phyloP scores from a whole-genome alignment of 1,284 basidiomycete genomes.

The Ustilago hordei region DNA sequence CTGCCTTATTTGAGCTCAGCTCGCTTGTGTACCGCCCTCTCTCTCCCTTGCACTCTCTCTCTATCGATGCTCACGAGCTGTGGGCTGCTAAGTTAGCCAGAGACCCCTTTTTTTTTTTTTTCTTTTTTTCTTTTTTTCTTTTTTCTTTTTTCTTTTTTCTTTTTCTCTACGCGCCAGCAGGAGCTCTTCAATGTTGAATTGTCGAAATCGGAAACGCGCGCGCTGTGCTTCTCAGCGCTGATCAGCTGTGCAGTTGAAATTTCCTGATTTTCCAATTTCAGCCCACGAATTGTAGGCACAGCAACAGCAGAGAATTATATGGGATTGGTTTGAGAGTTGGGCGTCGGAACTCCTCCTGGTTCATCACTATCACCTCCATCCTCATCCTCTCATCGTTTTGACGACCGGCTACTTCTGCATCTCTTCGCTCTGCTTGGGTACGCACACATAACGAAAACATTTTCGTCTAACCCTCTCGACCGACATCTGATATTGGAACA shows the following conservation, averaged over 20 bases:
- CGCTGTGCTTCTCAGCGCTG: background rate
- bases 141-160: constrained; percentile 7
- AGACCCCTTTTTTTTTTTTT: constrained; percentile 13
- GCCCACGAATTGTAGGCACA: background rate
- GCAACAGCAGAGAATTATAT: too few species aligned
- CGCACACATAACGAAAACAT: background rate
- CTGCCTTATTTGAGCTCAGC: constrained; percentile 11
- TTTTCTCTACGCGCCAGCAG: constrained; percentile 10
- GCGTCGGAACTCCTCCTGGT: background rate
- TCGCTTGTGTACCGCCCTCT: constrained; percentile 4
- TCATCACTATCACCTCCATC: background rate
- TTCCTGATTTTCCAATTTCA: background rate
- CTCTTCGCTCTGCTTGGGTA: background rate
- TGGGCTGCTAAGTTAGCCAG: constrained; percentile 1
- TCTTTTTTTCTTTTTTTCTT: constrained; percentile 8
- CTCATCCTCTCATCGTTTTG: background rate
- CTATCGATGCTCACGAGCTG: background rate
- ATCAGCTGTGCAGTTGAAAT: background rate
- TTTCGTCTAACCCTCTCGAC: background rate
- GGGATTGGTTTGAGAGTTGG: too few species aligned
- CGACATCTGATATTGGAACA: too few species aligned
- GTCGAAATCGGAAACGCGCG: constrained; percentile 6
- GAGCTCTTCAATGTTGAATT: background rate
- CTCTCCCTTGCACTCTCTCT: background rate
- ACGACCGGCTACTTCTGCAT: background rate